These are phyloP conservation scores for Pinus tabuliformis DNA, from an alignment of 75 land plant genomes.

Conservation along the genomic window DNA sequence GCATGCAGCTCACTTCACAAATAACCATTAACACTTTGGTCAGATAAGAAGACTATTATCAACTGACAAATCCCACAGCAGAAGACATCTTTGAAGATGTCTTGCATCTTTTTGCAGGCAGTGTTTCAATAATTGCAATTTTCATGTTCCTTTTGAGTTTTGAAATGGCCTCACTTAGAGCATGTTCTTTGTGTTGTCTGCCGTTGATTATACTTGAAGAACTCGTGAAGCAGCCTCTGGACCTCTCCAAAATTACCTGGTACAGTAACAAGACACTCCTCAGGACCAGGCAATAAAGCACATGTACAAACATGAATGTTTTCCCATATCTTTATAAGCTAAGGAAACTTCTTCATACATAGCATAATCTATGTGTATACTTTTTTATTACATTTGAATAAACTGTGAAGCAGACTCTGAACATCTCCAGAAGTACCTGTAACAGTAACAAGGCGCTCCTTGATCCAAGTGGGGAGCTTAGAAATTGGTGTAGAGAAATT, in stretches of 20 bases:
- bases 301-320: neutral
- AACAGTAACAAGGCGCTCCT: slow-evolving; percentile 52
- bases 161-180: neutral
- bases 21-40: neutral
- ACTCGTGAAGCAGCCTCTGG: slow-evolving; percentile 66
- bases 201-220: slow-evolving; percentile 69
- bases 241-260: slow-evolving; percentile 83
- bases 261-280: slow-evolving; percentile 20
- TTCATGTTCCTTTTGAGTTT: neutral
- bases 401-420: slow-evolving; percentile 63
- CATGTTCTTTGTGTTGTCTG: neutral
- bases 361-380: neutral
- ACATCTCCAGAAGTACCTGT: slow-evolving; percentile 76
- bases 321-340: neutral
- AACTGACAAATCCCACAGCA: neutral
- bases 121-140: neutral
- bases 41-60: neutral
- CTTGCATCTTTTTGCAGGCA: neutral
- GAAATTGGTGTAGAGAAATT: slow-evolving; percentile 56
- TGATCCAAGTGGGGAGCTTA: slow-evolving; percentile 97
- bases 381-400: slow-evolving; percentile 34
- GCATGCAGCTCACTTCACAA: neutral
- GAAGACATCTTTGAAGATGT: neutral
- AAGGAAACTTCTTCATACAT: neutral
- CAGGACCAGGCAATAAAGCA: neutral